Conservation (phyloP, 345 rosid genomes). For the Eucalyptus virginea region DNA sequence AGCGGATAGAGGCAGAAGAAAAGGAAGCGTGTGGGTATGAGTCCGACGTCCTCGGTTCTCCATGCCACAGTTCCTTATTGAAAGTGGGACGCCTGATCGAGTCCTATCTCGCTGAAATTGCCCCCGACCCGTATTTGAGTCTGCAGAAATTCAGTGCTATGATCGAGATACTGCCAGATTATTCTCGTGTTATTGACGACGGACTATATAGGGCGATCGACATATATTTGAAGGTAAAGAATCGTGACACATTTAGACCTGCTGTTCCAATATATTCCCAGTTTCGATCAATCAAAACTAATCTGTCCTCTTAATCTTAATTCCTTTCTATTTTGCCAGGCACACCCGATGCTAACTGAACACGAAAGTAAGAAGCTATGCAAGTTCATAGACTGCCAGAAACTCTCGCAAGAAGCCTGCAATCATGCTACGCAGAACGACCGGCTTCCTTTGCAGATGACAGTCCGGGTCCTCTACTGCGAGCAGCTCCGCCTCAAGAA, state of each 20-base stretch:
- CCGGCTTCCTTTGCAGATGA: slow-evolving; percentile 51
- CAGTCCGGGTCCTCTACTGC: slow-evolving; percentile 44
- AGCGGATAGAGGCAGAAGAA: slow-evolving; percentile 49
- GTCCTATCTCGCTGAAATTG: slow-evolving; percentile 79
- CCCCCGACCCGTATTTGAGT: slow-evolving; percentile 68
- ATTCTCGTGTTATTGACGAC: slow-evolving; percentile 72
- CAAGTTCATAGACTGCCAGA: slow-evolving; percentile 57
- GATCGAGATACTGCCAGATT: slow-evolving; percentile 66
- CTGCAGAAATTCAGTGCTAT: slow-evolving; percentile 55
- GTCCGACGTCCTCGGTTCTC: slow-evolving; percentile 41
- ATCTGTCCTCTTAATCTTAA: background rate
- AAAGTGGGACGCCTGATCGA: slow-evolving; percentile 78
- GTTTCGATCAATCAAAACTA: background rate
- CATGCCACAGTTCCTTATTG: slow-evolving; percentile 50
- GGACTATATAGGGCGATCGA: slow-evolving; percentile 79
- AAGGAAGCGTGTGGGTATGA: slow-evolving; percentile 34
- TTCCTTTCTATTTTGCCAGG: slow-evolving; percentile 12
- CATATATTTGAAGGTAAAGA: slow-evolving; percentile 62
- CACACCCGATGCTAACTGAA: slow-evolving; percentile 53
- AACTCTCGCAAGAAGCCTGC: slow-evolving; percentile 48
- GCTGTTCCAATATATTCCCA: background rate
- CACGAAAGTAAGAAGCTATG: slow-evolving; percentile 55
- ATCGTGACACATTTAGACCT: background rate
- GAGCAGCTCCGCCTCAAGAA: slow-evolving; percentile 70
- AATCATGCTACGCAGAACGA: slow-evolving; percentile 58